These are phyloP conservation scores for Suhomyces xylopsoci DNA, from an alignment of 805 yeast genomes.

Conservation along the genomic window DNA sequence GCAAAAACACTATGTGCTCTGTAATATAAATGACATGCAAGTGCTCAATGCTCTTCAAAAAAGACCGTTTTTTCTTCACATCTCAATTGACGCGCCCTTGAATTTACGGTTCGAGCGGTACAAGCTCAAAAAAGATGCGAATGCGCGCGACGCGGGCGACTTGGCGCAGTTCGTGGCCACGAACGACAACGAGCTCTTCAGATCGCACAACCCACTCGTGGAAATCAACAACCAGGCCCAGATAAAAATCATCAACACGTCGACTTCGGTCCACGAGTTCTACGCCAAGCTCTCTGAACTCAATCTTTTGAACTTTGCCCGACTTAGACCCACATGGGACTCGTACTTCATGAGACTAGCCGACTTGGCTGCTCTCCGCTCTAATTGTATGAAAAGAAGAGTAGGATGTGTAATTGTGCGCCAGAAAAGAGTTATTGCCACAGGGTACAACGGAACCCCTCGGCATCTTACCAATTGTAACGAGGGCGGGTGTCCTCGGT, in stretches of 20 bases:
- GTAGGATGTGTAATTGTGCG: constrained; percentile 95
- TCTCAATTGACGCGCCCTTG: constrained; percentile 74
- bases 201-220: constrained; percentile 49
- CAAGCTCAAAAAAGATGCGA: constrained; percentile 12
- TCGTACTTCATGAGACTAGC: constrained; percentile 93
- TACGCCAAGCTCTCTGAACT: constrained; percentile 40
- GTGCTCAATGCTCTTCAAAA: constrained; percentile 49
- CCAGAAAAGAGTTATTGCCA: constrained; percentile 82
- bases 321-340: constrained; percentile 94
- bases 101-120: constrained; percentile 42
- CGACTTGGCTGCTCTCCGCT: constrained; percentile 84
- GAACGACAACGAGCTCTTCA: constrained; percentile 39
- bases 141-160: not conserved
- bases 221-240: constrained; percentile 58
- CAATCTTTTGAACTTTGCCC: constrained; percentile 30
- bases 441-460: constrained; percentile 98
- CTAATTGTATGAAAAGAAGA: constrained; percentile 95
- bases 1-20: constrained; percentile 58
- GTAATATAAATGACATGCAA: constrained; percentile 43
- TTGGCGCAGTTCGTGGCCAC: constrained; percentile 36
- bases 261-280: constrained; percentile 32
- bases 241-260: constrained; percentile 39
- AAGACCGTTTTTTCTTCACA: constrained; percentile 81
- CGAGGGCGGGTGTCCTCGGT: constrained; percentile 92
- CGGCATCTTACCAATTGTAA: constrained; percentile 83